A percentile compares a stretch with the other conserved stretches of the same genome.
Conservation (phyloP, 2,329 filamentous ascomycete genomes). For the Beauveria caledonica region DNA sequence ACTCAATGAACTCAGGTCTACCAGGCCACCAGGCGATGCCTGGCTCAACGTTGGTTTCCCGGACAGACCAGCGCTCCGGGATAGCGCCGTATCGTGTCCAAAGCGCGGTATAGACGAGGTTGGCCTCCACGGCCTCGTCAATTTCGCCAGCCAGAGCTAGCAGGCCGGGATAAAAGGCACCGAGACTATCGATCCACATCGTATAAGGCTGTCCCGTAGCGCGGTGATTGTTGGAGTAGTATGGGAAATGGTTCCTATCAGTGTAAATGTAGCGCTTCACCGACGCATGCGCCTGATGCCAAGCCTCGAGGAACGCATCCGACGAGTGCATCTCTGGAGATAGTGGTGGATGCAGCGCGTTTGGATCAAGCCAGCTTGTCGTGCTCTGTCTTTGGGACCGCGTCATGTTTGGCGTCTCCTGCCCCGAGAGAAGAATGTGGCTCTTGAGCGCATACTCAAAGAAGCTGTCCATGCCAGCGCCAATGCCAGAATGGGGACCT, state of each 20-base stretch:
- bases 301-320: constrained; percentile 71
- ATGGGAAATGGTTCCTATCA: constrained; percentile 67
- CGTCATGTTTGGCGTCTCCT: constrained; percentile 45
- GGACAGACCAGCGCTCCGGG: constrained; percentile 88
- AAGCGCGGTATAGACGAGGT: constrained; percentile 82
- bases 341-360: constrained; percentile 51
- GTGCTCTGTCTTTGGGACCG: constrained; percentile 32
- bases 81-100: constrained; percentile 94
- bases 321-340: constrained; percentile 60
- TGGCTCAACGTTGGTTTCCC: constrained; percentile 73
- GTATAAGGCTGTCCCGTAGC: constrained; percentile 80
- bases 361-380: constrained; percentile 52
- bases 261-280: constrained; percentile 91
- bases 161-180: constrained; percentile 89
- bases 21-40: constrained; percentile 93
- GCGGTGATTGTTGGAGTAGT: constrained; percentile 86
- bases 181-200: constrained; percentile 93
- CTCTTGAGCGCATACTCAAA: constrained; percentile 97
- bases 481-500: constrained; percentile 82
- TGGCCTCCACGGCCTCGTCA: constrained; percentile 83
- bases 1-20: constrained; percentile 93
- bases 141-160: constrained; percentile 80
- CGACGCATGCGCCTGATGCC: constrained; percentile 77
- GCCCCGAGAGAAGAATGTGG: constrained; percentile 78
- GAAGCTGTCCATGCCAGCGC: constrained; percentile 94